Evolutionary conservation across 495 filamentous ascomycete genomes (phyloP).

Genomic region (Penicillium pancosmium): DNA sequence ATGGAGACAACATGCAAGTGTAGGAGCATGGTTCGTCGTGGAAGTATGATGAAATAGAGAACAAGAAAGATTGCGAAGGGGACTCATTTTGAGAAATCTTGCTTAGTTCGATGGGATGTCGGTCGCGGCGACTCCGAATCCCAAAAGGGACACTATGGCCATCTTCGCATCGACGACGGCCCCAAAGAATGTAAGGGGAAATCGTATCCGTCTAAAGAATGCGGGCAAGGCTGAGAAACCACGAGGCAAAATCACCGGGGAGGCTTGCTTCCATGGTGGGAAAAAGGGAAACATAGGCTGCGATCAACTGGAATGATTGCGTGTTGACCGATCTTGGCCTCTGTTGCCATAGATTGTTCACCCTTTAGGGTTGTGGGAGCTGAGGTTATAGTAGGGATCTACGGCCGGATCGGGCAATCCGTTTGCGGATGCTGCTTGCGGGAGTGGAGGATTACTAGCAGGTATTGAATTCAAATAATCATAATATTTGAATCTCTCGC

Average conservation of each 20-base stretch:
- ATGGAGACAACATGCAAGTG: constrained; percentile 8
- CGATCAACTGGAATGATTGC: constrained; percentile 1
- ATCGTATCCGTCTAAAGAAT: constrained; percentile 30
- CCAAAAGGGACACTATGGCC: constrained; percentile 10
- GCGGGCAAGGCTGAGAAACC: constrained; percentile 19
- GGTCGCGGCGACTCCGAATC: constrained; percentile 11
- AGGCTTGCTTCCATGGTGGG: background rate
- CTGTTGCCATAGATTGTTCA: background rate
- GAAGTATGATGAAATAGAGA: background rate
- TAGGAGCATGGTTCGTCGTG: constrained; percentile 9
- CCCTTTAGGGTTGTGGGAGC: background rate
- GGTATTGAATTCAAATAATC: no score
- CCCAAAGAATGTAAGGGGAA: constrained; percentile 26
- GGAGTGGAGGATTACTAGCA: background rate
- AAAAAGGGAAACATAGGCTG: constrained; percentile 11
- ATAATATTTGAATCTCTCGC: no score
- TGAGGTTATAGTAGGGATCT: background rate
- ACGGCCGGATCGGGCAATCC: constrained; percentile 14
- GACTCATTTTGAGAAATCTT: constrained; percentile 9
- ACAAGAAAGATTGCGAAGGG: background rate
- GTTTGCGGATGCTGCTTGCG: constrained; percentile 10
- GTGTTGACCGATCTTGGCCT: background rate
- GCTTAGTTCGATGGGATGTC: background rate
- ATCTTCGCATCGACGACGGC: constrained; percentile 14
- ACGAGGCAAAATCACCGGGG: constrained; percentile 20